Percentiles rank a stretch among this genome's conserved stretches.
These are phyloP conservation scores for Penicillium brasilianum DNA, from an alignment of 2,329 filamentous ascomycete species.

Conservation along the genomic window DNA sequence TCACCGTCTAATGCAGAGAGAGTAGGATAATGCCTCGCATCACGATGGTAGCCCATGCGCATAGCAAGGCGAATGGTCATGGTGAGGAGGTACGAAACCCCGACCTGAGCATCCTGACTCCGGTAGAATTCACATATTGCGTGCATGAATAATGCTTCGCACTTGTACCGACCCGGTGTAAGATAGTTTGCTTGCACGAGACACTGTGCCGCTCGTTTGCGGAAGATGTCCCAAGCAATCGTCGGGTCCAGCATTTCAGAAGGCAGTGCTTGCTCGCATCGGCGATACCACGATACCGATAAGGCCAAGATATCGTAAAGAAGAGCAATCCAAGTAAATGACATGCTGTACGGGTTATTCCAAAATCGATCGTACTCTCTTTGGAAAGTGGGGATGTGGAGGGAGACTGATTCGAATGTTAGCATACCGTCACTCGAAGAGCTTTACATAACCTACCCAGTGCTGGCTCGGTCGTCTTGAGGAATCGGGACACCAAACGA, in stretches of 20 bases:
- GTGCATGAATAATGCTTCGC: slow-evolving; percentile 40
- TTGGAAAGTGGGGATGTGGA: slow-evolving; percentile 41
- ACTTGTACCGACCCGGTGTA: slow-evolving; percentile 39
- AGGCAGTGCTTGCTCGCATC: slow-evolving; percentile 33
- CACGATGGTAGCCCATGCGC: slow-evolving; percentile 66
- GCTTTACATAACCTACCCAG: slow-evolving; percentile 28
- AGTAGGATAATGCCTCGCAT: slow-evolving; percentile 58
- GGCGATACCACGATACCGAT: slow-evolving; percentile 33
- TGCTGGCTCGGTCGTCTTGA: slow-evolving; percentile 41
- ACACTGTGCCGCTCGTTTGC: slow-evolving; percentile 49
- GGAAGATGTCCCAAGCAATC: slow-evolving; percentile 51
- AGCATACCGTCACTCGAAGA: not conserved
- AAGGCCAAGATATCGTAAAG: slow-evolving; percentile 38
- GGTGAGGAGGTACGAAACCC: slow-evolving; percentile 60
- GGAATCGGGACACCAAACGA: slow-evolving; percentile 40
- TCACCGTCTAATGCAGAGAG: slow-evolving; percentile 63
- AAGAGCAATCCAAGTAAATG: slow-evolving; percentile 39
- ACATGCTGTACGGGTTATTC: slow-evolving; percentile 32
- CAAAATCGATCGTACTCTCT: slow-evolving; percentile 44
- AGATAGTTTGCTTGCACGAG: slow-evolving; percentile 43
- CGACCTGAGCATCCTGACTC: slow-evolving; percentile 50
- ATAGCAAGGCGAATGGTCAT: slow-evolving; percentile 64
- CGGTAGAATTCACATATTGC: slow-evolving; percentile 37
- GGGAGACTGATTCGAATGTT: slow-evolving; percentile 24
- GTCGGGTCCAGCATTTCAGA: slow-evolving; percentile 21